Base-by-base conservation (phyloP, 345 rosid genomes). In the Murraya koenigii region DNA sequence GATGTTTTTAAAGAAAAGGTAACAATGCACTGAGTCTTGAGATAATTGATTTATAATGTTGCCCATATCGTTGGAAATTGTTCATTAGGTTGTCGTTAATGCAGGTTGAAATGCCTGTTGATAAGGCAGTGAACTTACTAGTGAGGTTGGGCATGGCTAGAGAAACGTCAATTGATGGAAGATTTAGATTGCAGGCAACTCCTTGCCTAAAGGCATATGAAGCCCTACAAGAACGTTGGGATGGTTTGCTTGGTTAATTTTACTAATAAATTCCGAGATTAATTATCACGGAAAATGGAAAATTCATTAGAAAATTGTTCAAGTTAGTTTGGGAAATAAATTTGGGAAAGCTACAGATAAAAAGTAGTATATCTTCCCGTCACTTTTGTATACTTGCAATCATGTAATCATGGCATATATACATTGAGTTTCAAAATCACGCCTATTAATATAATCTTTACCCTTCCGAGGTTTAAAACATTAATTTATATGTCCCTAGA, bases 31-130 rank as follows among this genome's bases (percentile, higher is more conserved):
- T 66, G 63, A 13, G 49, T 44, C 49, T 44, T 13, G 49, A 62
- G 63, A n/a, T 10, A n/a, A 66, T 20, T 74, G 7, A 28, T 66
- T 9, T 55, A 33, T 30, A 55, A 64, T 14, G 56, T 35, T 35
- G 63, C 44, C 58, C 32, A 60, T 79, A 33, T 78, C 35, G 55
- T 66, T 79, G 78, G 76, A 8, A 52, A 35, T 22, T 39, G 39
- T 23, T 75, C 25, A 71, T 36, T 6, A 39, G 23, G 32, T 69
- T 69, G 73, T 77, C 69, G 62, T 17, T 55, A 72, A 25, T 81
- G 84, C 87, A 94, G 97, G 97, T 92, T 25, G 94, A 95, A 77
- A 89, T 95, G 97, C 97, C 97, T 55, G 85, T 93, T 65, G 91
- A 92, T 47, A 88, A 89, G 79, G 98, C 97, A 9, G 41, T 88